Base-by-base conservation (phyloP, 805 yeast species). In the Saccharomycopsis schoenii region DNA sequence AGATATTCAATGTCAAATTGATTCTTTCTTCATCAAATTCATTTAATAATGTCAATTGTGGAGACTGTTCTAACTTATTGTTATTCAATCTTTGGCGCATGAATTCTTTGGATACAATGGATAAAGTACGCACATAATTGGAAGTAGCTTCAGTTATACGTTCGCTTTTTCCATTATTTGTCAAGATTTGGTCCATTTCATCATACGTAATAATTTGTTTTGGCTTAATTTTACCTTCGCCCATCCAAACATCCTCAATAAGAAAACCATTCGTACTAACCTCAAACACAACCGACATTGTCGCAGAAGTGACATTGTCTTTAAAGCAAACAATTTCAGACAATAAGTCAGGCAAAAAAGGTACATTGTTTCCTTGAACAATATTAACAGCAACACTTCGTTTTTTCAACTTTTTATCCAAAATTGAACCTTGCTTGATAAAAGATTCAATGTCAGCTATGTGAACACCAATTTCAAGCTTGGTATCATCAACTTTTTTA, bases 391-490 rank as follows among this genome's bases (percentile, higher is more conserved):
- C 84, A 3, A 93, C 83, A 0, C 96, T 90, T 70, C 98, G 82
- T 75, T 89, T 91, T 73, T 89, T 88, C 0, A 96, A 88, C 70
- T 93, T 91, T 64, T 92, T 84, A 69, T 94, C 99, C 63, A 93
- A 75, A 10, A 83, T 74, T 0, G 96, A 83, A 15, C 91, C 93
- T 50, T 83, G 86, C 66, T 81, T 83, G 58, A 93, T 73, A 66
- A 77, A 89, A 55, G 83, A 83, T 2, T 96, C 78, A 4, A 87
- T 84, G 74, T 94, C 99, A 39, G 88, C 78, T 55, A 88, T 82
- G 71, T 94, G 98, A 69, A 92, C 84, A 50, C 96, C 97, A 50
- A 94, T 74, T 69, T 88, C 96, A 63, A 88, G 83, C 67, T 80
- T 82, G 14, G 83, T 80, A 55, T 81, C 79, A 1, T 82, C 75